A percentile compares a stretch with the other conserved stretches of the same genome.
phyloP scores from a whole-genome alignment of 2,329 filamentous ascomycete genomes.

The Exserohilum rostratum region DNA sequence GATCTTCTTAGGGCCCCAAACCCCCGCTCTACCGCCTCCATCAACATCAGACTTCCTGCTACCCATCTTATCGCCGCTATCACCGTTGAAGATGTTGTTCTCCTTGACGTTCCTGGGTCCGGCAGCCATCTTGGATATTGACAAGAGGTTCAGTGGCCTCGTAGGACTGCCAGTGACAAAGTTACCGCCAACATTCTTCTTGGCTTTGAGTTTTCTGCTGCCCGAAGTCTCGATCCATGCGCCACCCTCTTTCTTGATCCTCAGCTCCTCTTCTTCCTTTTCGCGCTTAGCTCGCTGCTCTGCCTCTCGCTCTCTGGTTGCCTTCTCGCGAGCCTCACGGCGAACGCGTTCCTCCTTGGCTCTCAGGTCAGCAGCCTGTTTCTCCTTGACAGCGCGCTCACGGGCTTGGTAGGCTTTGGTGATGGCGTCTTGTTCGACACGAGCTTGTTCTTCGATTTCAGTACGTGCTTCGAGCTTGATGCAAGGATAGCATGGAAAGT shows the following conservation, averaged over 20 bases:
- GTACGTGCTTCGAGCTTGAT: conserved; percentile 22
- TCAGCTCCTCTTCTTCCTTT: conserved; percentile 23
- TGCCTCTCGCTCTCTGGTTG: conserved; percentile 25
- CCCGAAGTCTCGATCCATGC: conserved; percentile 26
- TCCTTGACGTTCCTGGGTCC: conserved; percentile 14
- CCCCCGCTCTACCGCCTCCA: conserved; percentile 26
- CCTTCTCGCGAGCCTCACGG: conserved; percentile 31
- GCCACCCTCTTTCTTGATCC: conserved; percentile 26
- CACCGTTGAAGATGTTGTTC: background rate
- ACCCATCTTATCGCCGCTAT: conserved; percentile 7
- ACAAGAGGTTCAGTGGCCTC: conserved; percentile 1
- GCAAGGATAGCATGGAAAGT: conserved; percentile 34
- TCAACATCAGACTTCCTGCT: conserved; percentile 19
- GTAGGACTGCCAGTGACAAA: background rate
- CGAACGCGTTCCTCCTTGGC: conserved; percentile 29
- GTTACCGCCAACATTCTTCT: conserved; percentile 9
- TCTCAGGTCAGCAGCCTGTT: conserved; percentile 16
- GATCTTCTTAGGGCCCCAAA: conserved; percentile 37
- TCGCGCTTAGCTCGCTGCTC: conserved; percentile 18
- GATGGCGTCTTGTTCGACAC: conserved; percentile 7
- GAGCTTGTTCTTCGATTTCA: conserved; percentile 16
- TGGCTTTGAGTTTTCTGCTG: conserved; percentile 23
- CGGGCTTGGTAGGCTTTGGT: conserved; percentile 16
- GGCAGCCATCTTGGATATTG: conserved; percentile 12
- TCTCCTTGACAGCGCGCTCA: conserved; percentile 15